Base-by-base conservation (phyloP, 768 basidiomycete genomes). In the Podaxis sp. region DNA sequence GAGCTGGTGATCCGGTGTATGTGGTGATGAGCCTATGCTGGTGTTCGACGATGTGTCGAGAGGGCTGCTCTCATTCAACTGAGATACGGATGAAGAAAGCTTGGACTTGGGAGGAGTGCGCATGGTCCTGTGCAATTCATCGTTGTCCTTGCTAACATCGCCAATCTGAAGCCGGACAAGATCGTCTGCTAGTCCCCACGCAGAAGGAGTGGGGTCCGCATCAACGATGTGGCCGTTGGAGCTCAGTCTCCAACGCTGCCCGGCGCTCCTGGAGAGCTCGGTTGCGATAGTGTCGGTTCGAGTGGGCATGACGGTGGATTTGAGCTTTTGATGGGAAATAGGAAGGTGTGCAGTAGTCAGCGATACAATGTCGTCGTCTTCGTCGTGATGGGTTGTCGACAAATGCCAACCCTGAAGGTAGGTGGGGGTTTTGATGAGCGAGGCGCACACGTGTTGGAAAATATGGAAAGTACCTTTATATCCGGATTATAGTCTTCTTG, bases 161-260 rank as follows among this genome's bases (percentile, higher is more conserved):
- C 78, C 80, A 60, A 93, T 87, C 70, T 88, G 87, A 66, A 92
- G 76, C 73, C 87, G 85, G 66, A 85, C 87, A 57, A 93, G 85
- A 65, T 88, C 87, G 70, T 90, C 87, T 44, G 88, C 79, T 63
- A 92, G 80, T 58, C 87, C 87, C 90, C 90, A 92, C 53, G 84
- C 82, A 57, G 82, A 75, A 57, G 83, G 67, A 49, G 75, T 75
- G 55, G 77, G 77, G 17, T 82, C 82, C 30, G 82, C 74, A 72
- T 90, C 86, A 65, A 86, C 79, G 63, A 88, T 77, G 67, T 87
- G 87, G 66, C 86, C 89, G 59, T 79, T 84, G 63, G 76, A 80
- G 67, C 85, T 87, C 69, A 87, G 76, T 67, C 84, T 82, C 89
- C 89, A 90, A 66, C 86, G 85, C 63, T 78, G 78, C 68, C 77